Percentiles rank a stretch among this genome's conserved stretches.
Evolutionary conservation across 2,329 filamentous ascomycete species (phyloP).

Genomic region (Lasiodiplodia theobromae): DNA sequence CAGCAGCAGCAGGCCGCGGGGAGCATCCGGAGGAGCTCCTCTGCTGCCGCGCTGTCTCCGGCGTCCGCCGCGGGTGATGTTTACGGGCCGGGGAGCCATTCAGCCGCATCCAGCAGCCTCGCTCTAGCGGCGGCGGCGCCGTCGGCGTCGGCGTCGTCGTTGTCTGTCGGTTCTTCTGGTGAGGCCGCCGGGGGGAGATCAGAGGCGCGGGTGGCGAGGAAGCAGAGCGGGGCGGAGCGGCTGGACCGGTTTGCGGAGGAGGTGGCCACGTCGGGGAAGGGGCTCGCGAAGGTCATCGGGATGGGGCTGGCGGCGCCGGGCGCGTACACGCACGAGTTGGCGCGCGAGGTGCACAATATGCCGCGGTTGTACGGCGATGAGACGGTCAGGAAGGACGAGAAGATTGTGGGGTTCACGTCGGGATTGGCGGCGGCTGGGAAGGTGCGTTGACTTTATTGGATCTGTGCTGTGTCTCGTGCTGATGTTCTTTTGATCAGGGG

Average conservation of each 20-base stretch:
- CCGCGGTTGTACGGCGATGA: slow-evolving; percentile 81
- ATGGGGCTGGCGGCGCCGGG: slow-evolving; percentile 80
- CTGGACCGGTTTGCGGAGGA: background rate
- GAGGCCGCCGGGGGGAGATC: background rate
- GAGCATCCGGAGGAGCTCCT: no score
- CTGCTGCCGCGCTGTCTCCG: no score
- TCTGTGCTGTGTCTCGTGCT: background rate
- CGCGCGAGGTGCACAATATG: slow-evolving; percentile 87
- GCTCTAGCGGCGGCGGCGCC: no score
- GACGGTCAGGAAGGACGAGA: slow-evolving; percentile 76
- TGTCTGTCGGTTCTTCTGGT: background rate
- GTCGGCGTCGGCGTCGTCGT: background rate
- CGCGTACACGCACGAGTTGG: slow-evolving; percentile 81
- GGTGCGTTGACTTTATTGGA: slow-evolving; percentile 51
- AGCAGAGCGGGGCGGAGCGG: background rate
- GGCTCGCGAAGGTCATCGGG: slow-evolving; percentile 73
- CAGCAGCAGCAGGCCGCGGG: background rate
- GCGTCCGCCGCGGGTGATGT: background rate
- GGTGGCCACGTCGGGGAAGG: slow-evolving; percentile 62
- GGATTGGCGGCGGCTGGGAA: slow-evolving; percentile 77
- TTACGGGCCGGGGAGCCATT: background rate
- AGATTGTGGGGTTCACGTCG: slow-evolving; percentile 77
- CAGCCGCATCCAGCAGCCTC: background rate
- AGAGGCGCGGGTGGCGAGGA: background rate
- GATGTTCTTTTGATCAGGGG: slow-evolving; percentile 18